Evolutionary conservation across 176 grass and related monocot species (phyloP).

Genomic region (Calamus simplicifolius): DNA sequence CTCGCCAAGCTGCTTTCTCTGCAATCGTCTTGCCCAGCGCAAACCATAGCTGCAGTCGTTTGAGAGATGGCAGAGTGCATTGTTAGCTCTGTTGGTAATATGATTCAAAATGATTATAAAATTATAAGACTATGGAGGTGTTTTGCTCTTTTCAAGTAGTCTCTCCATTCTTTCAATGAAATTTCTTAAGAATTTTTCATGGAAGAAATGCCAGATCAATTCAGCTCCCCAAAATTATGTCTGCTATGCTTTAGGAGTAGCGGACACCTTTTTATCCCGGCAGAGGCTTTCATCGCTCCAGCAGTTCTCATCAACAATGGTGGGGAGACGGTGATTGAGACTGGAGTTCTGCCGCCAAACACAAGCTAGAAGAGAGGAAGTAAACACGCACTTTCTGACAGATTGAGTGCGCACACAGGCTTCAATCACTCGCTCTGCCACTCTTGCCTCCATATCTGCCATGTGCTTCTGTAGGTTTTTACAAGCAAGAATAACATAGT

Average conservation of each 20-base stretch:
- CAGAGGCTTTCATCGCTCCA: slow-evolving; percentile 98
- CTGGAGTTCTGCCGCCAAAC: slow-evolving; percentile 55
- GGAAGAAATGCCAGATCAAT: no score
- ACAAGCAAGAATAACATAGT: not conserved
- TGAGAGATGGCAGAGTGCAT: not conserved
- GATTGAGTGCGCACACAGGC: slow-evolving; percentile 78
- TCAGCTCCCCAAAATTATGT: no score
- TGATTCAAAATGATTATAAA: no score
- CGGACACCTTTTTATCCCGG: slow-evolving; percentile 74
- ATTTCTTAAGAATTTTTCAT: no score
- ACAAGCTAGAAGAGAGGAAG: slow-evolving; percentile 76
- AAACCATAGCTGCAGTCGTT: slow-evolving; percentile 62
- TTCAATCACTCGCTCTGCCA: slow-evolving; percentile 76
- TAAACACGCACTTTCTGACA: slow-evolving; percentile 79
- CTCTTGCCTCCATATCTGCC: slow-evolving; percentile 64
- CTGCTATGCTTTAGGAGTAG: not conserved
- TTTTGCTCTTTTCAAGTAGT: no score
- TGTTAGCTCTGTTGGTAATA: no score
- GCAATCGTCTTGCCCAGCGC: slow-evolving; percentile 87
- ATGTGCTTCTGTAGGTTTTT: slow-evolving; percentile 69
- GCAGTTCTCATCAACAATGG: slow-evolving; percentile 74
- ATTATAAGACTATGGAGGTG: no score
- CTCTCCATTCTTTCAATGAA: no score
- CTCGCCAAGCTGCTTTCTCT: slow-evolving; percentile 86
- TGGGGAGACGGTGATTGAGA: slow-evolving; percentile 37